Evolutionary conservation across 2,329 filamentous ascomycete species (phyloP), one percentile per base, ranked within the genome.

Genomic region (Arachnopeziza araneosa): DNA sequence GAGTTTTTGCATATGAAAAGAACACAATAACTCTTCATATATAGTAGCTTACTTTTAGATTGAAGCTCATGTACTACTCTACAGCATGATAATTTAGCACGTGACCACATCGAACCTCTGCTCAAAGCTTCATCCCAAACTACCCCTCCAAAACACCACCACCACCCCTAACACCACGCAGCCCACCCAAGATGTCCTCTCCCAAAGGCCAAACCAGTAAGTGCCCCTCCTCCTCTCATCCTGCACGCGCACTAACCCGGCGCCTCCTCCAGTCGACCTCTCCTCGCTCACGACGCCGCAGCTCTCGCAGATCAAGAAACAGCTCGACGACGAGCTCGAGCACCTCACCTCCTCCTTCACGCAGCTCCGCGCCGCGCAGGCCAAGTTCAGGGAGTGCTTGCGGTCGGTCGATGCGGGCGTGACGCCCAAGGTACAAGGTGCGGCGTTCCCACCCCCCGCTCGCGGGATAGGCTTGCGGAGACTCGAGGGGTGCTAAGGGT

Each of bases 271-370:
- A 80, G 81, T 90, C 67, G 86, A 90, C 72, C 80, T 99, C 70
- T 85, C 88, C 69, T 86, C 83, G 63, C 88, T 99, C 70, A 89
- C 88, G 69, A 81, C 88, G 24, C 90, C 91, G 67, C 93, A 97
- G 77, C 89, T 99, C 67, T 88, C 86, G 67, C 86, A 91, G 69
- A 88, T 99, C 68, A 97, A 99, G 81, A 92, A 95, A 75, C 93
- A 97, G 75, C 88, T 99, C 67, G 93, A 96, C 75, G 88, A 95
- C 71, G 95, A 99, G 77, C 88, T 99, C 66, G 91, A 96, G 74
- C 93, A 98, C 78, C 85, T 99, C 67, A 96, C 91, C 1, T 84
- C 80, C 60, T 98, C 95, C 10, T 96, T 96, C 78, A 83, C 89
- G 55, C 95, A 96, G 74, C 85, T 99, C 1, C 90, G 93, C 65